A percentile compares a stretch with the other conserved stretches of the same genome.
phyloP scores from a whole-genome alignment of 2,329 filamentous ascomycete species.

The Phyllosticta citribraziliensis region DNA sequence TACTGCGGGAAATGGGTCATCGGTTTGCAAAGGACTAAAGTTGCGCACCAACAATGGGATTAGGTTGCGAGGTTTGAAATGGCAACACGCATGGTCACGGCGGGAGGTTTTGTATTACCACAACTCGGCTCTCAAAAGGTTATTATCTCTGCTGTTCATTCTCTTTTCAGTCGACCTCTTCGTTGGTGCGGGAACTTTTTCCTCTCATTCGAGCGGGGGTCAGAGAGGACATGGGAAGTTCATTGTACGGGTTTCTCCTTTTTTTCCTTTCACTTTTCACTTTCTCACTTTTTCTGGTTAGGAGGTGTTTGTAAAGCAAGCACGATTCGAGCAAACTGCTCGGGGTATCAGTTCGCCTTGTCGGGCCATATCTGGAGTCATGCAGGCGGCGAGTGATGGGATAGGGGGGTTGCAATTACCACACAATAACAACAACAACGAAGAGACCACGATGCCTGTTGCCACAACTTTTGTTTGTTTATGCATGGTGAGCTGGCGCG shows the following conservation, averaged over 20 bases:
- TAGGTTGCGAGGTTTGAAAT: constrained; percentile 3
- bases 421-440: neutral
- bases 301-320: neutral
- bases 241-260: constrained; percentile 3
- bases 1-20: constrained; percentile 5
- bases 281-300: neutral
- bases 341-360: constrained; percentile 4
- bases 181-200: constrained; percentile 8
- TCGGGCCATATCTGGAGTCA: constrained; percentile 3
- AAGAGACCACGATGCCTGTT: neutral
- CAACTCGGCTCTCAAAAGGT: constrained; percentile 11
- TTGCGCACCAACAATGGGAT: neutral
- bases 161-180: constrained; percentile 4
- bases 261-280: neutral
- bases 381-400: neutral
- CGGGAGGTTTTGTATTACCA: constrained; percentile 11
- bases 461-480: neutral
- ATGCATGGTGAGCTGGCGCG: neutral
- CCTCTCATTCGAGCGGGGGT: constrained; percentile 8
- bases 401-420: neutral
- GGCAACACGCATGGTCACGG: neutral
- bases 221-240: constrained; percentile 6
- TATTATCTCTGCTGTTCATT: constrained; percentile 9
- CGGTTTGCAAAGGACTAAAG: neutral
- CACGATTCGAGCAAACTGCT: constrained; percentile 2